Evolutionary conservation across 1,139 yeast genomes (phyloP), one percentile per base, ranked within the genome.

Genomic region (Blastobotrys apis): DNA sequence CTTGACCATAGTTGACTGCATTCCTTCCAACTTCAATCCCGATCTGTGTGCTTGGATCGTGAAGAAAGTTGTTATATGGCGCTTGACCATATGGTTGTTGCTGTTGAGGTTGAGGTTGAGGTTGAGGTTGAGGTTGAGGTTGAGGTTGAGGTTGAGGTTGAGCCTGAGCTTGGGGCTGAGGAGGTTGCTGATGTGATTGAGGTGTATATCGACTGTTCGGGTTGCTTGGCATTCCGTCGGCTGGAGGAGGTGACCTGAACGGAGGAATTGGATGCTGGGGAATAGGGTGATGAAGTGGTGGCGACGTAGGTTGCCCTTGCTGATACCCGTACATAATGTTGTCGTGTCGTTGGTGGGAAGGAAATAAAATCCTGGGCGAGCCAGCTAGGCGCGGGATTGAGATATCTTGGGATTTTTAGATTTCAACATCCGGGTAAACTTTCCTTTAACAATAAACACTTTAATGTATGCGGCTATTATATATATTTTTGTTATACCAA

Each of bases 1-100:
- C 83, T 55, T 84, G 86, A 31, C 78, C 77, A 30, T 73, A 74
- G 49, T 67, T 80, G 43, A 92, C 76, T 4, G 97, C 96, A 45
- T 77, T 77, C 57, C 86, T 84, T 26, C 97, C 96, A 50, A 90
- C 80, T 58, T 86, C 95, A 29, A 92, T 77, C 1, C 97, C 96
- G 73, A 92, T 75, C 43, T 84, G 79, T 0, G 95, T 78, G 4
- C 87, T 78, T 17, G 95, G 94, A 58, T 86, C 95, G 53, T 75
- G 77, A 62, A 87, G 76, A 53, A 84, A 73, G 49, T 70, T 68
- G 40, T 54, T 42, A 39, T 59, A 60, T 37, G 58, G 53, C 10
- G 47, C 41, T 26, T 27, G 41, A 47, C 52, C 47, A 34, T 53
- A 53, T 8, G 17, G 17, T 21, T 31, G 23, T n/a, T 8, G 36